Evolutionary conservation across 2,329 filamentous ascomycete species (phyloP), one percentile per base, ranked within the genome.

Genomic region (Fusarium hostae): DNA sequence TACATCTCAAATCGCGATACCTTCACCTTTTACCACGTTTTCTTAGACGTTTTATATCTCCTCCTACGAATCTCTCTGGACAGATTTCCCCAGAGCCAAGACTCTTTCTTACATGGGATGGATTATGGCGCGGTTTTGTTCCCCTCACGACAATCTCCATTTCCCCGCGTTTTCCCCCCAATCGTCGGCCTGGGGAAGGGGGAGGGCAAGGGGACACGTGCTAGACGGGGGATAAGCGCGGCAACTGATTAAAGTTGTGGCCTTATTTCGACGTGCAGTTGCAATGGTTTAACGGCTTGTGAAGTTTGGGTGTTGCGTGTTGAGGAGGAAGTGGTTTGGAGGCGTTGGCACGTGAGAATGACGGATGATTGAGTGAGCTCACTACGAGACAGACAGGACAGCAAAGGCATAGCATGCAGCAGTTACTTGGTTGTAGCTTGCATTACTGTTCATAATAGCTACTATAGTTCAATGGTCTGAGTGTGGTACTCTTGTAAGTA

Each of bases 91-190:
- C 69, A 70, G 66, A 70, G 70, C 59, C 58, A 71, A 66, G 59
- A 61, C 60, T 57, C 35, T n/a, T 52, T 58, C 30, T 55, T 55
- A 57, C 63, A 75, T 67, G 72, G 74, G 66, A 56, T 58, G 72
- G 65, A 47, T 56, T 72, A 76, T 75, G 72, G 71, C 57, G 70
- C 72, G 62, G 70, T 68, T 66, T 63, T 58, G 71, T 67, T 63
- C 72, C 68, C 66, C 66, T 73, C 74, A 70, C 45, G 32, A 72
- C 5, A 24, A 60, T 66, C 67, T 63, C 74, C 74, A 72, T 76
- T 76, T 76, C 74, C 74, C 74, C 74, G 74, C 74, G 74, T 76
- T 76, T 75, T 54, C 32, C 22, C 52, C 41, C 43, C 37, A 54
- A 45, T 40, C n/a, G 43, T 48, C 34, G 35, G 47, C 40, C 45